Base-by-base conservation (phyloP, 148 eudicot species). In the Chenopodium berlandieri region DNA sequence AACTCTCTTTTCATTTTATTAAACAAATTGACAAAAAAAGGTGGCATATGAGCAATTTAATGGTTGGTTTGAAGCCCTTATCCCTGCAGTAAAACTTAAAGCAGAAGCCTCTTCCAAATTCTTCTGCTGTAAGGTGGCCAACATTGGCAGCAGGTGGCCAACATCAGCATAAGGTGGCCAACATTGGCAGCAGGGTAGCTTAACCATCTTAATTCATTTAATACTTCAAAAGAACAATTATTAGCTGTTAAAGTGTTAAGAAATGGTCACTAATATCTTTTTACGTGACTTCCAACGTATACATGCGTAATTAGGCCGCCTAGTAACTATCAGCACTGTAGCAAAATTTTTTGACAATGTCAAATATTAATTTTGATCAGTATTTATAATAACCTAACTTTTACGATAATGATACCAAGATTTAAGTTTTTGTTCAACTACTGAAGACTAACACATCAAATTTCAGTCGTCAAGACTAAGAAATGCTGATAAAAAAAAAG, bases 381-480 rank as follows among this genome's bases (percentile, higher is more conserved):
- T 12, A n/a, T 9, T 52, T 20, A 17, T 11, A 52, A 31, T 9
- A 12, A 2, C 30, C 30, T 19, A 12, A 54, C 31, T 47, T 31
- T 69, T 9, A 32, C 54, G 30, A 12, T 79, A 37, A 34, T 71
- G 23, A 20, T 79, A 3, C 65, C 17, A 44, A 37, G 68, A 16
- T 22, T 46, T 40, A 44, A 37, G 68, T 27, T 22, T 46, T 40
- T 37, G 6, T 27, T 31, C 16, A 72, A 62, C 54, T 27, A 37
- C 68, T 22, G 4, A 80, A 8, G 62, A 34, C 66, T 8, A 16
- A 74, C 11, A 30, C 7, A 23, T 56, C 30, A 34, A 66, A 46
- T 71, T 16, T 40, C 30, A 67, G 8, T 47, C 52, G 73, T 74
- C 72, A 62, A 81, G 73, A 81, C 47, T 64, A 71, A 72, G 83